phyloP scores from a whole-genome alignment of 2,329 filamentous ascomycete genomes.

The Cladosporium sphaerospermum region DNA sequence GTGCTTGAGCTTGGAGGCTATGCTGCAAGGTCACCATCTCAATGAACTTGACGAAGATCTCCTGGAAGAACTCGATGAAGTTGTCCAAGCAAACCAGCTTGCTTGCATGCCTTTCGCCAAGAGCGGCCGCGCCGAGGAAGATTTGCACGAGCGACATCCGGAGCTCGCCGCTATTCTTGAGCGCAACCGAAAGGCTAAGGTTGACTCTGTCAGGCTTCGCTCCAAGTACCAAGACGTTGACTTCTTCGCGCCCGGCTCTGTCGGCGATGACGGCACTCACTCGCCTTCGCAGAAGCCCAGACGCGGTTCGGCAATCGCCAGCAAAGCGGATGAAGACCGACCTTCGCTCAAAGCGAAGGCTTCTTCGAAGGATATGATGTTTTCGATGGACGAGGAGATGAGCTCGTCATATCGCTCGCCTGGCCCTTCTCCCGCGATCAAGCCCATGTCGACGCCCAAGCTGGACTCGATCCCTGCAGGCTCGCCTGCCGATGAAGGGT shows the following conservation, averaged over 20 bases:
- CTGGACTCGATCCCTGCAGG: conserved; percentile 22
- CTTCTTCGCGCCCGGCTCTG: conserved; percentile 52
- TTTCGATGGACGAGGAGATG: conserved; percentile 84
- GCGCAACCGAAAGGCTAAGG: conserved; percentile 60
- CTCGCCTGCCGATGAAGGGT: conserved; percentile 29
- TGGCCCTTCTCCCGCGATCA: conserved; percentile 23
- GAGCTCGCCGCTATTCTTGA: conserved; percentile 59
- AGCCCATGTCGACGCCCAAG: conserved; percentile 21
- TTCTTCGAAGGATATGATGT: conserved; percentile 74
- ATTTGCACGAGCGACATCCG: conserved; percentile 60
- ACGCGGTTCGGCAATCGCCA: conserved; percentile 34
- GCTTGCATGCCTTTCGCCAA: conserved; percentile 69
- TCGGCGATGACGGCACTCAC: conserved; percentile 52
- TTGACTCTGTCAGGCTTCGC: conserved; percentile 71
- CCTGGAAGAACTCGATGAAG: conserved; percentile 66
- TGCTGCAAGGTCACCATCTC: conserved; percentile 81
- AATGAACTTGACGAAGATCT: conserved; percentile 81
- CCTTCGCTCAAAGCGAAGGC: conserved; percentile 63
- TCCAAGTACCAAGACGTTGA: conserved; percentile 60
- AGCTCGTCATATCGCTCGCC: conserved; percentile 19
- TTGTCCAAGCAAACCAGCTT: conserved; percentile 77
- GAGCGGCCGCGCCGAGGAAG: conserved; percentile 63
- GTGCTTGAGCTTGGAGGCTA: conserved; percentile 81
- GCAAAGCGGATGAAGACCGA: conserved; percentile 45
- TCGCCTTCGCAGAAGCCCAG: conserved; percentile 42